A percentile compares a stretch with the other conserved stretches of the same genome.
Conservation (phyloP, 2,329 filamentous ascomycete species). For the Pseudocercospora vitis region DNA sequence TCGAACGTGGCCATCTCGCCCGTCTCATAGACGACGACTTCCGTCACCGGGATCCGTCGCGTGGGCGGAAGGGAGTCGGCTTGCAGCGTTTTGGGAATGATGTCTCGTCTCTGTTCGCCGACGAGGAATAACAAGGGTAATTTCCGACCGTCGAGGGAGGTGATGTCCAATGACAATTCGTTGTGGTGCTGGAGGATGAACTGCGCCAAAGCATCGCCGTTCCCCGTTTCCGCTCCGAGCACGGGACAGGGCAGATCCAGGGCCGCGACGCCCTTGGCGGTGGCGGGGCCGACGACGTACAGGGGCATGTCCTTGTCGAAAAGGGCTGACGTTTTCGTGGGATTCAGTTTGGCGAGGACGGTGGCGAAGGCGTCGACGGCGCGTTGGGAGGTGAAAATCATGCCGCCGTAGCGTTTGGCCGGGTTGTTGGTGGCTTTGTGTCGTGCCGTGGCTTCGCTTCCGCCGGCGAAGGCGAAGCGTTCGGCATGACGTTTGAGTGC, state of each 20-base stretch:
- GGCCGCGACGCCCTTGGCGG: conserved; percentile 67
- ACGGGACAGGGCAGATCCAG: conserved; percentile 58
- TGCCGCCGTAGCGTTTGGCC: conserved; percentile 62
- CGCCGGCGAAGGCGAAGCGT: conserved; percentile 42
- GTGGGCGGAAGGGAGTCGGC: conserved; percentile 51
- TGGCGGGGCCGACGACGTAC: conserved; percentile 80
- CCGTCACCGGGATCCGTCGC: conserved; percentile 66
- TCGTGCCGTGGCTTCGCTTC: conserved; percentile 30
- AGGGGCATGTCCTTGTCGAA: conserved; percentile 57
- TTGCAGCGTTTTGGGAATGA: conserved; percentile 81
- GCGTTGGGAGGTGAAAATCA: conserved; percentile 81
- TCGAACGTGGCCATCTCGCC: conserved; percentile 78
- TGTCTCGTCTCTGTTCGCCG: conserved; percentile 83
- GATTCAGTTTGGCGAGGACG: conserved; percentile 56
- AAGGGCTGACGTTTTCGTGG: conserved; percentile 37
- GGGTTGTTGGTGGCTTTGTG: conserved; percentile 37
- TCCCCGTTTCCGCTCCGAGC: conserved; percentile 79
- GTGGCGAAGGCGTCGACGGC: conserved; percentile 75
- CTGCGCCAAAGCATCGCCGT: conserved; percentile 73
- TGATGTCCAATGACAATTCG: conserved; percentile 33
- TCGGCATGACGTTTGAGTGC: conserved; percentile 55
- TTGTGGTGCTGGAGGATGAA: conserved; percentile 80
- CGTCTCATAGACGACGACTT: conserved; percentile 84
- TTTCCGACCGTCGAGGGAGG: conserved; percentile 43
- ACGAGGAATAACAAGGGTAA: conserved; percentile 79